Evolutionary conservation across 345 rosid species (phyloP).

Genomic region (Litchi chinensis): DNA sequence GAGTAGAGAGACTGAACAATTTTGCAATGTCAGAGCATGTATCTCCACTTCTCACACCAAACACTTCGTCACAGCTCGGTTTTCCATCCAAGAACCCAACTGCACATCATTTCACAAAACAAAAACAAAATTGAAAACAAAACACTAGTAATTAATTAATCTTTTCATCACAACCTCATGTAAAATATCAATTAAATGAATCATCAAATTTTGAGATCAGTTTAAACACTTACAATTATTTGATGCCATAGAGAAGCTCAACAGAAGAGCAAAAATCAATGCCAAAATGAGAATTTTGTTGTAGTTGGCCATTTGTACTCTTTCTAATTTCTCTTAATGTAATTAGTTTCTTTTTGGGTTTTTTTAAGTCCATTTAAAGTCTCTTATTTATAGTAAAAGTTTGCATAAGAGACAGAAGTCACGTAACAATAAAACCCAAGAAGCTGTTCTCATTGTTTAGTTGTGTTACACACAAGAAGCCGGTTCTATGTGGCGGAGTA

Average conservation of each 20-base stretch:
- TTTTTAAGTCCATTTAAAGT: neutral
- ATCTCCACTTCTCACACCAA: slow-evolving; percentile 9
- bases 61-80: slow-evolving; percentile 23
- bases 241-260: slow-evolving; percentile 16
- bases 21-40: slow-evolving; percentile 15
- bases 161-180: too few species aligned
- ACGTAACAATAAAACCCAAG: neutral
- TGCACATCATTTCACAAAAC: neutral
- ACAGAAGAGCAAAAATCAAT: slow-evolving; percentile 22
- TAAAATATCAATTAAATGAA: too few species aligned
- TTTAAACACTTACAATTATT: neutral
- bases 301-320: slow-evolving; percentile 13
- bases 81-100: neutral
- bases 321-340: neutral
- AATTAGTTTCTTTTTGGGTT: neutral
- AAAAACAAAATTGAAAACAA: too few species aligned
- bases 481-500: neutral
- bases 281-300: slow-evolving; percentile 15
- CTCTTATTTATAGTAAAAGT: slow-evolving; percentile 6
- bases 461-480: neutral
- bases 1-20: slow-evolving; percentile 4
- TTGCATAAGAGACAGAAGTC: too few species aligned
- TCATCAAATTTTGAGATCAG: neutral
- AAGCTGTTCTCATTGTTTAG: neutral
- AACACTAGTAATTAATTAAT: too few species aligned